phyloP scores from a whole-genome alignment of 768 basidiomycete genomes.

The Termitomyces sp. region DNA sequence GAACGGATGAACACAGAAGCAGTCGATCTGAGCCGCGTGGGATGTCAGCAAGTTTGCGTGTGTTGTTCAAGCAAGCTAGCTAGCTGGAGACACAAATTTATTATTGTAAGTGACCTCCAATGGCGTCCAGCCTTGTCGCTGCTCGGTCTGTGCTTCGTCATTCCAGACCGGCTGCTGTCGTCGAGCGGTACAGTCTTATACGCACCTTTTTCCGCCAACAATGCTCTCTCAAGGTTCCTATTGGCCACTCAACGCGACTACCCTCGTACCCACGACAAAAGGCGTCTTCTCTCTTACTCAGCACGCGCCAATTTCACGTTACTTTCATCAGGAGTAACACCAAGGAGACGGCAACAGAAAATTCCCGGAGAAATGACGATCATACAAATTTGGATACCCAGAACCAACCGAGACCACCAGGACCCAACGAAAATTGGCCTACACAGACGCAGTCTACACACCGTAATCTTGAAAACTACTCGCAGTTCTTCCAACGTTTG shows the following conservation, averaged over 20 bases:
- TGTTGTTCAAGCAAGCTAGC: no score
- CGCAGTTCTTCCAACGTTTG: conserved; percentile 76
- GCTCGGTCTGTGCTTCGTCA: conserved; percentile 7
- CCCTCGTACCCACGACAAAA: neutral
- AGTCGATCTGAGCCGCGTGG: no score
- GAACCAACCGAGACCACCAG: neutral
- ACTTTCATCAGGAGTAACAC: conserved; percentile 3
- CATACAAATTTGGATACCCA: neutral
- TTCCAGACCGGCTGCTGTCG: conserved; percentile 16
- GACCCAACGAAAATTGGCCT: conserved; percentile 1
- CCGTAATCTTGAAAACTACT: conserved; percentile 60
- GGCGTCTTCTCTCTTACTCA: neutral
- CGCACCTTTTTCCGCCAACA: conserved; percentile 51
- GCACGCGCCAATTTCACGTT: conserved; percentile 18
- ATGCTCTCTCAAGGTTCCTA: conserved; percentile 5
- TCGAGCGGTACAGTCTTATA: conserved; percentile 60
- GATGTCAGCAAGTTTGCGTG: no score
- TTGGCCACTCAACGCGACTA: neutral
- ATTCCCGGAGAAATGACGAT: neutral
- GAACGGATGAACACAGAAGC: no score
- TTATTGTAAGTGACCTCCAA: no score
- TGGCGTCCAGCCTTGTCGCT: conserved; percentile 9
- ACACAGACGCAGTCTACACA: conserved; percentile 3
- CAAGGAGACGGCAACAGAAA: neutral
- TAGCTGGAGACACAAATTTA: no score